These are phyloP conservation scores for Pseudocercospora musae DNA, from an alignment of 2,329 filamentous ascomycete genomes.

Conservation along the genomic window DNA sequence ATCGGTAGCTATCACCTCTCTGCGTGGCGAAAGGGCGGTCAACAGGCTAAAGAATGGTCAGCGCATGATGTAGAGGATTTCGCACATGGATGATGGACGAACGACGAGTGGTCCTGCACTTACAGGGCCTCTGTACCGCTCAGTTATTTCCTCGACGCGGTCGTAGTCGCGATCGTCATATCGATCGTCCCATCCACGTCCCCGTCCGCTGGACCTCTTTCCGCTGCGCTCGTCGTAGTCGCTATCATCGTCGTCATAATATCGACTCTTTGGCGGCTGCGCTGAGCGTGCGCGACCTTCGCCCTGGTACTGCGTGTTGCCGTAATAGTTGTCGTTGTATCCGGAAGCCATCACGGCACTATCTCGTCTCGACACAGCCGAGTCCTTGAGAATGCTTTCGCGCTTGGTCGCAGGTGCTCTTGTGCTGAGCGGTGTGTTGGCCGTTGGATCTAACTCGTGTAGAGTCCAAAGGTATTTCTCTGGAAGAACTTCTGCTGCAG, in stretches of 20 bases:
- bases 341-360: slow-evolving; percentile 24
- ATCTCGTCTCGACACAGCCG: slow-evolving; percentile 18
- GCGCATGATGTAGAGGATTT: slow-evolving; percentile 3
- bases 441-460: slow-evolving; percentile 3
- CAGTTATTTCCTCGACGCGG: slow-evolving; percentile 32
- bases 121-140: slow-evolving; percentile 34
- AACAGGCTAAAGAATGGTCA: slow-evolving; percentile 25
- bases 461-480: slow-evolving; percentile 16
- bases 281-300: slow-evolving; percentile 26
- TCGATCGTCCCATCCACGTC: slow-evolving; percentile 29
- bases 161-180: slow-evolving; percentile 26
- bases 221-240: slow-evolving; percentile 33
- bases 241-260: slow-evolving; percentile 32
- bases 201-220: slow-evolving; percentile 19
- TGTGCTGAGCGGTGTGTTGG: not conserved
- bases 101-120: slow-evolving; percentile 31
- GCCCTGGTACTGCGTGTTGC: slow-evolving; percentile 15
- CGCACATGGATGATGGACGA: slow-evolving; percentile 18
- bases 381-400: slow-evolving; percentile 6
- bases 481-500: slow-evolving; percentile 25
- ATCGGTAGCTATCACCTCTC: slow-evolving; percentile 23
- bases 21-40: slow-evolving; percentile 23
- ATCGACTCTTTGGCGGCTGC: slow-evolving; percentile 28
- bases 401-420: slow-evolving; percentile 3
- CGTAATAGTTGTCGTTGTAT: slow-evolving; percentile 29